These are phyloP conservation scores for Micractinium sp. DNA, from an alignment of 139 green algal species.

Conservation along the genomic window DNA sequence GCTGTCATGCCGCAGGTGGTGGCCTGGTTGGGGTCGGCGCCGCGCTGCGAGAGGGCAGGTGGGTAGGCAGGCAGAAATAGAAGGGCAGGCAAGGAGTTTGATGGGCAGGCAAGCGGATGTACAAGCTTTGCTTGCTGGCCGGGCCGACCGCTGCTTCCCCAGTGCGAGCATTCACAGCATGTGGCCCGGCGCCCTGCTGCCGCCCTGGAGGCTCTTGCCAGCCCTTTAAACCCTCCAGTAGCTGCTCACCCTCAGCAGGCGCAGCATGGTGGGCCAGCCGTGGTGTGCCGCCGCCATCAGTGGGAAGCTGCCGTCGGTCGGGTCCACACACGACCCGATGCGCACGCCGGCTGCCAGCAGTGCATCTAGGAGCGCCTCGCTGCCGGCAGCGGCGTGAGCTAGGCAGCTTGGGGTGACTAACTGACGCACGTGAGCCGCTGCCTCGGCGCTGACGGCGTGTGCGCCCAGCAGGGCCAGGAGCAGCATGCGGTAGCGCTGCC, in stretches of 20 bases:
- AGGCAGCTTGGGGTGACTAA: neutral
- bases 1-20: neutral
- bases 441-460: neutral
- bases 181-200: no score
- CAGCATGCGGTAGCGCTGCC: constrained; percentile 26
- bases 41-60: neutral
- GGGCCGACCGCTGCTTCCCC: no score
- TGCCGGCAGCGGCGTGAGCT: constrained; percentile 14
- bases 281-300: neutral
- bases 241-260: constrained; percentile 9
- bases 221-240: no score
- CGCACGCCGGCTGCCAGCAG: constrained; percentile 3
- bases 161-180: no score
- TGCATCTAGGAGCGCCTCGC: constrained; percentile 7
- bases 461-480: constrained; percentile 12
- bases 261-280: constrained; percentile 14
- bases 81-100: no score
- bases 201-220: no score
- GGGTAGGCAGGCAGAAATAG: no score
- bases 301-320: constrained; percentile 15
- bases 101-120: no score
- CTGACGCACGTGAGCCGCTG: neutral
- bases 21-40: constrained; percentile 21
- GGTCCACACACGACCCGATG: neutral
- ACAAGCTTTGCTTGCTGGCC: no score